Conservation (phyloP, 2,329 filamentous ascomycete species). For the Bipolaris zeicola region DNA sequence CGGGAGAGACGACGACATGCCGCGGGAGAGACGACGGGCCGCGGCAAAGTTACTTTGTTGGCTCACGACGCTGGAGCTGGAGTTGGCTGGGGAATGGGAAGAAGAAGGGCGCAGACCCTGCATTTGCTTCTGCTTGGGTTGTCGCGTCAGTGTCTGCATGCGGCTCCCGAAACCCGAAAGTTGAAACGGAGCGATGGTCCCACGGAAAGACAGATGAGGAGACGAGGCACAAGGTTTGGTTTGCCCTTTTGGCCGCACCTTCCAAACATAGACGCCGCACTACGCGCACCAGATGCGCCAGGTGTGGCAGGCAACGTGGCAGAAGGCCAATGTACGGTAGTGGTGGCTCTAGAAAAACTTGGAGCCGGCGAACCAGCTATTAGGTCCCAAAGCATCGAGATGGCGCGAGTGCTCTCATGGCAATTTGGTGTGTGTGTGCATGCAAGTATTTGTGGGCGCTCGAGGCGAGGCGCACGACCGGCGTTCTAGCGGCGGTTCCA, state of each 20-base stretch:
- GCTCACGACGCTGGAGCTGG: not conserved
- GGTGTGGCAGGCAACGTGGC: not conserved
- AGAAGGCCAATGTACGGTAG: not conserved
- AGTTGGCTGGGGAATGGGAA: too few species aligned
- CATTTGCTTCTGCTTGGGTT: not conserved
- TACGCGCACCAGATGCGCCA: not conserved
- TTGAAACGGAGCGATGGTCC: conserved; percentile 1
- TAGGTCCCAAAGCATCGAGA: not conserved
- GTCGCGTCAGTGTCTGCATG: not conserved
- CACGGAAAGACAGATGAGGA: not conserved
- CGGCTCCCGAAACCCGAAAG: not conserved
- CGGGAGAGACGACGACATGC: not conserved
- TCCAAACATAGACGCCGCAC: not conserved
- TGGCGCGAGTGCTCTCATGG: too few species aligned
- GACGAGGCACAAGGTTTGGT: not conserved
- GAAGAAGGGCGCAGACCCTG: conserved; percentile 6
- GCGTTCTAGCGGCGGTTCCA: conserved; percentile 1
- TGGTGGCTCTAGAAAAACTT: too few species aligned
- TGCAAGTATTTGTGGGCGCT: not conserved
- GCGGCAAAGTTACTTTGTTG: conserved; percentile 12
- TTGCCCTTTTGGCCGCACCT: not conserved
- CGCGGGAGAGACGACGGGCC: not conserved
- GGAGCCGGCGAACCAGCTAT: too few species aligned
- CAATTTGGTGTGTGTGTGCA: too few species aligned
- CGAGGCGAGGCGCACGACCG: not conserved